A percentile compares a stretch with the other conserved stretches of the same genome.
These are phyloP conservation scores for Glebionis coronaria DNA, from an alignment of 129 eudicot genomes.

Conservation along the genomic window DNA sequence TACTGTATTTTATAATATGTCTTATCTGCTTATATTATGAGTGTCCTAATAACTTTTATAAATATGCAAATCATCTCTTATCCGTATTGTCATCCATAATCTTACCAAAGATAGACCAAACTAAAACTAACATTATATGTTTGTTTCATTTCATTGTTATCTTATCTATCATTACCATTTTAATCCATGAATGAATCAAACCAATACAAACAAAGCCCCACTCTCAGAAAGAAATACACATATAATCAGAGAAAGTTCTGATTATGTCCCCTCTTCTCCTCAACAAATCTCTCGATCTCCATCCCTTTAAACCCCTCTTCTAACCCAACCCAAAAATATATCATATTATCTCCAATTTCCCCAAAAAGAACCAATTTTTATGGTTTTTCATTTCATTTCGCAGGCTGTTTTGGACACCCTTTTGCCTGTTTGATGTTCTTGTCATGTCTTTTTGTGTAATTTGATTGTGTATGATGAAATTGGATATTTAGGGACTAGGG, in stretches of 20 bases:
- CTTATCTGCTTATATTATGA: too few relatives aligned
- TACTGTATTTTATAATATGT: too few relatives aligned
- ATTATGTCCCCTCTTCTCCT: slow-evolving; percentile 56
- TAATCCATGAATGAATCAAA: too few relatives aligned
- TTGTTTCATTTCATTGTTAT: too few relatives aligned
- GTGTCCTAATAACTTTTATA: too few relatives aligned
- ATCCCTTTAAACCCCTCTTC: slow-evolving; percentile 22
- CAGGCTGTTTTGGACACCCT: slow-evolving; percentile 22
- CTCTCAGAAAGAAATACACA: slow-evolving; percentile 25
- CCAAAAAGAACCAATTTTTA: slow-evolving; percentile 1
- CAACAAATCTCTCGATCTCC: slow-evolving; percentile 47
- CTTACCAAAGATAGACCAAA: too few relatives aligned
- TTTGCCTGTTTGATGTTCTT: slow-evolving; percentile 4
- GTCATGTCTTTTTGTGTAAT: not conserved
- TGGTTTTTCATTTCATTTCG: slow-evolving; percentile 19
- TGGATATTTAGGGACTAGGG: slow-evolving; percentile 27
- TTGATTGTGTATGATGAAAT: slow-evolving; percentile 20
- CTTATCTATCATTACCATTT: too few relatives aligned
- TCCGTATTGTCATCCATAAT: too few relatives aligned
- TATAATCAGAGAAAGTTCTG: slow-evolving; percentile 54
- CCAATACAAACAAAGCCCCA: slow-evolving; percentile 7
- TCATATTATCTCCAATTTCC: slow-evolving; percentile 5
- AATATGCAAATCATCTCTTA: too few relatives aligned
- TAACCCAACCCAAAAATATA: too few relatives aligned
- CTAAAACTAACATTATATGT: too few relatives aligned